phyloP scores from a whole-genome alignment of 208 protist species.

The Naegleria lovaniensis region DNA sequence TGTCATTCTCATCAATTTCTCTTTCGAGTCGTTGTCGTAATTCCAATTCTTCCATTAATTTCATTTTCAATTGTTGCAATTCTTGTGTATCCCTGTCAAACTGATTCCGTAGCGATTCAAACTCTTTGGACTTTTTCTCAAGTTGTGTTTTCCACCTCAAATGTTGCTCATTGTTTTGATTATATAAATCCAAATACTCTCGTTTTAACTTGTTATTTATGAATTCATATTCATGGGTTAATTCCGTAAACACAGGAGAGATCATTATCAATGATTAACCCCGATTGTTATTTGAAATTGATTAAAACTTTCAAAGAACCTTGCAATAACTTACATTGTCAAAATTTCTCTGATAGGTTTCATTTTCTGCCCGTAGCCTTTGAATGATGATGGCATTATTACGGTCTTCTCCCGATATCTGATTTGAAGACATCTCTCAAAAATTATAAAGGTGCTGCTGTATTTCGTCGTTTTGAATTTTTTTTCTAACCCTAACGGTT shows the following conservation, averaged over 20 bases:
- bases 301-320: no score
- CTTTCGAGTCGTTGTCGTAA: not conserved
- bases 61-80: not conserved
- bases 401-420: not conserved
- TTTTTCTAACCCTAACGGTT: not conserved
- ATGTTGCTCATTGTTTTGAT: not conserved
- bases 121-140: not conserved
- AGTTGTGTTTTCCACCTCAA: not conserved
- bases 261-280: no score
- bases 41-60: constrained; percentile 18
- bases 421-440: no score
- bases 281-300: no score
- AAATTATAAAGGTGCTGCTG: no score
- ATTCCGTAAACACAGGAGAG: no score
- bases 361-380: not conserved
- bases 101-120: not conserved
- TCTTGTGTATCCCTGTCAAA: not conserved
- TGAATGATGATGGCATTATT: not conserved
- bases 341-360: constrained; percentile 5
- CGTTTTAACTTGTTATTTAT: not conserved
- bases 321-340: constrained; percentile 15
- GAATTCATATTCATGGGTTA: no score
- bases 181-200: not conserved
- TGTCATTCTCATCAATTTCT: not conserved
- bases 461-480: no score